Percentiles rank a stretch among this genome's conserved stretches.
Conservation (phyloP, 2,329 filamentous ascomycete species). For the Epichloe brachyelytri region DNA sequence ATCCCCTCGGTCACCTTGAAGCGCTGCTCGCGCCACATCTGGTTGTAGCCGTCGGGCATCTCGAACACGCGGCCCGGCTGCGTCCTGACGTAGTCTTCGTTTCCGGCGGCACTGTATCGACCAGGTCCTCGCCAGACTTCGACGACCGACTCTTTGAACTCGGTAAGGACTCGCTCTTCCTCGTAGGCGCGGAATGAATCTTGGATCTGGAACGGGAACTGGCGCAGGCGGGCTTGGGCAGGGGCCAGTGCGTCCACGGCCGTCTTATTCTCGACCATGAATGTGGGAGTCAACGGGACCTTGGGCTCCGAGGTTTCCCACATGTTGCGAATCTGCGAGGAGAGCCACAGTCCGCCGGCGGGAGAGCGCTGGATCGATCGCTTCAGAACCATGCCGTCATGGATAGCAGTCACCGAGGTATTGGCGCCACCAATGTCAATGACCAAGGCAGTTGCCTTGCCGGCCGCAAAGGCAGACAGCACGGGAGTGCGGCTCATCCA, state of each 20-base stretch:
- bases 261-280: slow-evolving; percentile 75
- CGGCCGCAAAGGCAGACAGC: slow-evolving; percentile 79
- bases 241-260: slow-evolving; percentile 77
- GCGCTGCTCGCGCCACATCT: slow-evolving; percentile 82
- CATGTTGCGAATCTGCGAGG: slow-evolving; percentile 71
- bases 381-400: slow-evolving; percentile 89
- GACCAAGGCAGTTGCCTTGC: slow-evolving; percentile 85
- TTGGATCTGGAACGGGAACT: slow-evolving; percentile 48
- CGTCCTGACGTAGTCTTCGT: slow-evolving; percentile 61
- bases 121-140: slow-evolving; percentile 82
- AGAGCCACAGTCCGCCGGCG: slow-evolving; percentile 81
- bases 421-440: slow-evolving; percentile 84
- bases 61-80: slow-evolving; percentile 82
- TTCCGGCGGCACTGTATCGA: slow-evolving; percentile 49
- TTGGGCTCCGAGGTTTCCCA: slow-evolving; percentile 58
- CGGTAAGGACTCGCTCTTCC: slow-evolving; percentile 84
- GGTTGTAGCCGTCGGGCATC: slow-evolving; percentile 93
- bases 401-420: slow-evolving; percentile 78
- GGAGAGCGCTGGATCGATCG: slow-evolving; percentile 78
- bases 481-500: slow-evolving; percentile 85
- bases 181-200: slow-evolving; percentile 70
- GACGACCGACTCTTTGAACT: slow-evolving; percentile 96
- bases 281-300: slow-evolving; percentile 70
- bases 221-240: slow-evolving; percentile 61
- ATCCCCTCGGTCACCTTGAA: slow-evolving; percentile 79